A percentile compares a stretch with the other conserved stretches of the same genome.
Evolutionary conservation across 352 stramenopile species (phyloP).

Genomic region (Phytophthora pini): DNA sequence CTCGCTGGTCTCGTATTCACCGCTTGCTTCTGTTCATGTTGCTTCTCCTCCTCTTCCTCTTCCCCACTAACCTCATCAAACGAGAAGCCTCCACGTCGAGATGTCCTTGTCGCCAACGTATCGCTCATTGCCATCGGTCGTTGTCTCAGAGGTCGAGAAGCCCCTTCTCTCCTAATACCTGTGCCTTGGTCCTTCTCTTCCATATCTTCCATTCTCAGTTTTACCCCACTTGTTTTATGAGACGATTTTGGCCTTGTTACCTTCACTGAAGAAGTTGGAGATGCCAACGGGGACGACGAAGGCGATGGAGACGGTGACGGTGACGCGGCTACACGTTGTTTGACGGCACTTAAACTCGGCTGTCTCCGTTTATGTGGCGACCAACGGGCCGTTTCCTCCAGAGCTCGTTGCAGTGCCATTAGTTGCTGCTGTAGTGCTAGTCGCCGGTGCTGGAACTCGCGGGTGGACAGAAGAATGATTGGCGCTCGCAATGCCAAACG

Average conservation of each 20-base stretch:
- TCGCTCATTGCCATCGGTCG: conserved; percentile 21
- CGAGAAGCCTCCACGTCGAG: conserved; percentile 22
- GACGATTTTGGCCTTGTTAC: conserved; percentile 12
- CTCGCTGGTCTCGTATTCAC: conserved; percentile 3
- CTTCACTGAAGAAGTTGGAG: conserved; percentile 26
- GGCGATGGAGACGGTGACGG: not conserved
- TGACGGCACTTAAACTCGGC: conserved; percentile 1
- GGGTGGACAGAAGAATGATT: conserved; percentile 36
- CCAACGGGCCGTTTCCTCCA: conserved; percentile 28
- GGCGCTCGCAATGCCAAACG: conserved; percentile 26
- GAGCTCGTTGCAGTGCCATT: conserved; percentile 39
- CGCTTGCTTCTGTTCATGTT: not conserved
- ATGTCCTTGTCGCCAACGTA: conserved; percentile 18
- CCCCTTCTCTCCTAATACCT: conserved; percentile 2
- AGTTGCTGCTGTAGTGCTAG: conserved; percentile 47
- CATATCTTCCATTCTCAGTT: conserved; percentile 15
- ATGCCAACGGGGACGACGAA: conserved; percentile 2
- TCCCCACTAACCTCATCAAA: conserved; percentile 26
- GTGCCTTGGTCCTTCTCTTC: not conserved
- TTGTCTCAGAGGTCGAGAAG: conserved; percentile 16
- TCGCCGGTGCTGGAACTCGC: conserved; percentile 52
- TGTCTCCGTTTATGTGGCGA: conserved; percentile 26
- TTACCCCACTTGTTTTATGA: conserved; percentile 1
- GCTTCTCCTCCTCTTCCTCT: conserved; percentile 1
- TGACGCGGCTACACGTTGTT: conserved; percentile 3